These are phyloP conservation scores for Marasmius oreades DNA, from an alignment of 1,284 basidiomycete species.

Conservation along the genomic window DNA sequence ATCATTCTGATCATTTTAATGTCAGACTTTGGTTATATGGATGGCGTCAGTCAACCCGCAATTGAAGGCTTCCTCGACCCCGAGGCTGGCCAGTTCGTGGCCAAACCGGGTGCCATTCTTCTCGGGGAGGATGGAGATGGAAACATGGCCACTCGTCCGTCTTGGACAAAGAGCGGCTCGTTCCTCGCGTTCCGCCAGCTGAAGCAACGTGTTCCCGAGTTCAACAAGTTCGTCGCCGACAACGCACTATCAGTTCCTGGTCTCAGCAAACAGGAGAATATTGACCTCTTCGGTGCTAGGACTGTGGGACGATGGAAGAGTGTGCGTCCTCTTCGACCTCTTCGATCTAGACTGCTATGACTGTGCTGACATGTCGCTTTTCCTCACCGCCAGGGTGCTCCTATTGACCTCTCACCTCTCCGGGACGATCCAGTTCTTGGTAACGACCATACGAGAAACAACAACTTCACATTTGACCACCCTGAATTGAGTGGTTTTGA, in stretches of 20 bases:
- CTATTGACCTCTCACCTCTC: neutral
- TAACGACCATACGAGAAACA: neutral
- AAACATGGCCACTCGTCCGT: slow-evolving; percentile 21
- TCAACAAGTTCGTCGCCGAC: slow-evolving; percentile 24
- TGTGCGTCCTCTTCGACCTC: slow-evolving; percentile 15
- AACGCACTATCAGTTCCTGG: slow-evolving; percentile 20
- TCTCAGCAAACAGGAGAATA: slow-evolving; percentile 20
- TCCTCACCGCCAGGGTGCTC: too few species aligned
- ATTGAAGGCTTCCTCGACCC: slow-evolving; percentile 30
- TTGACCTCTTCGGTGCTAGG: slow-evolving; percentile 26
- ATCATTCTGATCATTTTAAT: neutral
- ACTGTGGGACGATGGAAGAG: slow-evolving; percentile 32
- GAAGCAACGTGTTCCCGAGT: slow-evolving; percentile 28
- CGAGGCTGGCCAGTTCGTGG: slow-evolving; percentile 30
- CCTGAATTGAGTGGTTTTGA: slow-evolving; percentile 13
- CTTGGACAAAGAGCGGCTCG: slow-evolving; percentile 29
- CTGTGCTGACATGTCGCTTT: too few species aligned
- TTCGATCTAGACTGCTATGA: too few species aligned
- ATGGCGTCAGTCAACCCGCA: slow-evolving; percentile 38
- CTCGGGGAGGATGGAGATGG: slow-evolving; percentile 24
- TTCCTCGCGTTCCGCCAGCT: slow-evolving; percentile 31
- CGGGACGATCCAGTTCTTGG: neutral
- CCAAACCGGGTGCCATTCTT: slow-evolving; percentile 31
- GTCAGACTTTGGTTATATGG: slow-evolving; percentile 35
- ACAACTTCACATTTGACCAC: slow-evolving; percentile 17